Percentiles rank a stretch among this genome's conserved stretches.
phyloP scores from a whole-genome alignment of 2,329 filamentous ascomycete species.

The Colletotrichum somersetense region DNA sequence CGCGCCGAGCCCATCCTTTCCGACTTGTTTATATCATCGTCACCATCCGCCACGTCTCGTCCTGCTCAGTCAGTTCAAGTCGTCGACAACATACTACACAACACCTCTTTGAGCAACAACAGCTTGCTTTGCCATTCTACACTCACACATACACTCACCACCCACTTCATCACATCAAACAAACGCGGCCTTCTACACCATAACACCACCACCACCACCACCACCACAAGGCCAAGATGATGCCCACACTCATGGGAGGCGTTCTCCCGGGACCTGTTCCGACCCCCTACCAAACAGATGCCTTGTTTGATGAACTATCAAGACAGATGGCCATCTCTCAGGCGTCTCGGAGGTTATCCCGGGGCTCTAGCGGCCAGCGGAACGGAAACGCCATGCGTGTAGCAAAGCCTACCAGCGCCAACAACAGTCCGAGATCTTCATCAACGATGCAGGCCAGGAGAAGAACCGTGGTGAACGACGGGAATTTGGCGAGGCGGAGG shows the following conservation, averaged over 20 bases:
- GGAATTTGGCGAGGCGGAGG: conserved; percentile 58
- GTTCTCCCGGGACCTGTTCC: conserved; percentile 48
- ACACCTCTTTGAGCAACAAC: background rate
- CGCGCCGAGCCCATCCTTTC: conserved; percentile 42
- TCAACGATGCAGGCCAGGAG: conserved; percentile 63
- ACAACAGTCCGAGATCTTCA: conserved; percentile 73
- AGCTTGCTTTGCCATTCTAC: background rate
- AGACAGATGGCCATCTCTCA: conserved; percentile 64
- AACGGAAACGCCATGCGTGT: conserved; percentile 68
- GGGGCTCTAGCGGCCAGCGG: conserved; percentile 64
- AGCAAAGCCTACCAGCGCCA: conserved; percentile 75
- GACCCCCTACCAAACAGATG: conserved; percentile 55
- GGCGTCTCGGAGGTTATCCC: conserved; percentile 61
- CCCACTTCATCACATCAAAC: background rate
- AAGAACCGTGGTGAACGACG: conserved; percentile 68
- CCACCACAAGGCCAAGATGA: conserved; percentile 45
- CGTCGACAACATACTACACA: background rate
- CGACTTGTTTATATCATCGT: conserved; percentile 32
- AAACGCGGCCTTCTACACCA: conserved; percentile 2
- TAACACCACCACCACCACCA: background rate
- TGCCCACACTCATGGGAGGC: conserved; percentile 52
- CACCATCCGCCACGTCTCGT: conserved; percentile 19
- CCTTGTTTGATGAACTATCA: conserved; percentile 64
- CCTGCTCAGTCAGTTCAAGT: fast-evolving
- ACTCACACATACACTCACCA: background rate